Evolutionary conservation across 192 early-diverging fungal genomes (phyloP).

Genomic region (Podila verticillata): DNA sequence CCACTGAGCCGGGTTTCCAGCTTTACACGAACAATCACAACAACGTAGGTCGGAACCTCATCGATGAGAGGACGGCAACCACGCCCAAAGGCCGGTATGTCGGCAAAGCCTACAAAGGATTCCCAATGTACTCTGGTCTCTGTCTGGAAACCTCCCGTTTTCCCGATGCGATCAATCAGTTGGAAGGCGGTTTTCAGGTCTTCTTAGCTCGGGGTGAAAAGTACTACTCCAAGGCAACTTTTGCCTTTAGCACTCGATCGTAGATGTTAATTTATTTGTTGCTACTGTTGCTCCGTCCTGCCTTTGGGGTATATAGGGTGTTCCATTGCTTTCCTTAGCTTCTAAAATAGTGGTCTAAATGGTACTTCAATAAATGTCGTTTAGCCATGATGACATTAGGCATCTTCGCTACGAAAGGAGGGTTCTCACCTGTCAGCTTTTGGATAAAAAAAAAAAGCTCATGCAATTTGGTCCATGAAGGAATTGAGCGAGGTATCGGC

Average conservation of each 20-base stretch:
- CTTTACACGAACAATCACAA: slow-evolving; percentile 88
- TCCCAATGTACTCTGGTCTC: slow-evolving; percentile 65
- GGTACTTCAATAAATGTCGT: neutral
- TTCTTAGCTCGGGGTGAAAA: slow-evolving; percentile 58
- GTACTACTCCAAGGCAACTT: slow-evolving; percentile 62
- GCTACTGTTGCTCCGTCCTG: too few species aligned
- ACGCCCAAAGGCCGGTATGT: slow-evolving; percentile 14
- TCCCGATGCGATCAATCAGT: slow-evolving; percentile 70
- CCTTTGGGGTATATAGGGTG: too few species aligned
- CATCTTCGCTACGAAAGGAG: too few species aligned
- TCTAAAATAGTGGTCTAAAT: too few species aligned
- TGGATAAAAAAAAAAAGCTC: neutral
- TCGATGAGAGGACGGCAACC: slow-evolving; percentile 28
- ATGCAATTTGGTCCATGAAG: slow-evolving; percentile 2
- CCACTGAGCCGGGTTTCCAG: slow-evolving; percentile 80
- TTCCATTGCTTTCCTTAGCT: too few species aligned
- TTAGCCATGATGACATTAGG: too few species aligned
- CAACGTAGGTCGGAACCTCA: slow-evolving; percentile 34
- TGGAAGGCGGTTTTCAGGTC: slow-evolving; percentile 66
- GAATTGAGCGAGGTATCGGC: neutral
- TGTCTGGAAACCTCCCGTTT: slow-evolving; percentile 73
- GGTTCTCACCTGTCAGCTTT: too few species aligned
- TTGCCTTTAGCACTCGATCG: slow-evolving; percentile 46
- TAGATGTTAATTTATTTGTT: too few species aligned
- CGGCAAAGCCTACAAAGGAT: slow-evolving; percentile 38